Base-by-base conservation (phyloP, 345 rosid species). In the Lenwebbia sp. region DNA sequence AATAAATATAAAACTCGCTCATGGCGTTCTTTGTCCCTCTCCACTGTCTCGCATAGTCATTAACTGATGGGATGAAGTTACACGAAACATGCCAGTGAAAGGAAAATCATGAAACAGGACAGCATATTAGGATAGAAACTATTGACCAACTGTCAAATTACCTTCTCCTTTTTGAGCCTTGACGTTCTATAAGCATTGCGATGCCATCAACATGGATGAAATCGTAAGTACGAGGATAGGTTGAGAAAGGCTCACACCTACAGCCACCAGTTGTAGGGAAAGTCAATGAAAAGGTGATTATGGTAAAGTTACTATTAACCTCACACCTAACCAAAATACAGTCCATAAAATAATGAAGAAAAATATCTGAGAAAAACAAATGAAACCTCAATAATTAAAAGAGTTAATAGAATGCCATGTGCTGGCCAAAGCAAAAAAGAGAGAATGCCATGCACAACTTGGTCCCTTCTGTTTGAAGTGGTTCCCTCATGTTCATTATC, bases 171-270 rank as follows among this genome's bases (percentile, higher is more conserved):
- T 87, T 87, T 49, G 91, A 90, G 40, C 91, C 88, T 52, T 87
- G 89, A 53, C 62, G 88, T 87, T 89, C 92, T 85, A 95, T 84
- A 17, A 97, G 93, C 37, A 96, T 93, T 84, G 94, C 96, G 50
- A 97, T 93, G 82, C 93, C 93, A 70, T 95, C 86, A 5, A 94
- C 94, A 65, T 97, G 99, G 89, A 97, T 92, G 88, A 97, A 90
- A 93, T 97, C 98, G 83, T 97, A 97, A 23, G 97, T 92, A 21
- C 99, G 99, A 26, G 99, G 99, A 92, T 97, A 97, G 37, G 99
- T 97, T 88, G 99, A 97, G 92, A 96, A 97, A 30, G 99, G 98
- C 83, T 97, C 99, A 87, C 99, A 97, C 99, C 99, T 96, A 86
- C 87, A 82, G 84, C 55, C 89, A 89, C 17, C 52, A 88, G 14